These are phyloP conservation scores for Petunia hybrid DNA, from an alignment of 305 asterid species.

Conservation along the genomic window DNA sequence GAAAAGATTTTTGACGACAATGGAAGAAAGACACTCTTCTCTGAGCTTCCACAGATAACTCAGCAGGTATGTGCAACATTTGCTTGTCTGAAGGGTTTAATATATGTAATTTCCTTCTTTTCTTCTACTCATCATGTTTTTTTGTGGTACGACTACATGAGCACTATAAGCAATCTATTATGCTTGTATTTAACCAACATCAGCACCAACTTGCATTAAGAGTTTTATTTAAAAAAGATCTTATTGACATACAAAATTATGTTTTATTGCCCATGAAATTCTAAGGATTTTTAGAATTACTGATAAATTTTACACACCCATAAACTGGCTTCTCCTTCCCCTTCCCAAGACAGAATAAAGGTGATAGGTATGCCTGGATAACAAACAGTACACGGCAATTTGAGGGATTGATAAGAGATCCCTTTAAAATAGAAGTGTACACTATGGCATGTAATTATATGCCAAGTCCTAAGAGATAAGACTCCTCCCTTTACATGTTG, in stretches of 20 bases:
- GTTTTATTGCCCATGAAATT: not conserved
- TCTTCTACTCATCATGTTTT: not conserved
- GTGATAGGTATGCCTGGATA: not conserved
- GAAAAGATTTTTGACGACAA: conserved; percentile 82
- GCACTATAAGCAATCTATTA: not conserved
- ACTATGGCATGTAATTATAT: not conserved
- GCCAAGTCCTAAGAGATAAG: not conserved
- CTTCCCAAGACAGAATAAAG: not conserved
- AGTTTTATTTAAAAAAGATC: not conserved
- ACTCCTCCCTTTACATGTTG: not conserved
- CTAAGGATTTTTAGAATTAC: not conserved
- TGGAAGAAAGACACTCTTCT: conserved; percentile 72
- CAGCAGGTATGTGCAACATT: conserved; percentile 67
- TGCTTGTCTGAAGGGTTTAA: not conserved
- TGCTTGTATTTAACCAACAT: not conserved
- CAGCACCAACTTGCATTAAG: not conserved
- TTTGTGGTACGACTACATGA: not conserved
- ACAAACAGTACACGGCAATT: too few species aligned
- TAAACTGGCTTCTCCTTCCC: not conserved
- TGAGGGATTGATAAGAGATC: not conserved
- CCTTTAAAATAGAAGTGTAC: not conserved
- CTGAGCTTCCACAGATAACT: conserved; percentile 92
- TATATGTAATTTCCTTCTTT: not conserved
- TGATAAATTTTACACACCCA: not conserved
- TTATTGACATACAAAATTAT: not conserved